Base-by-base conservation (phyloP, 2,329 filamentous ascomycete genomes). In the Pseudopithomyces maydicus region DNA sequence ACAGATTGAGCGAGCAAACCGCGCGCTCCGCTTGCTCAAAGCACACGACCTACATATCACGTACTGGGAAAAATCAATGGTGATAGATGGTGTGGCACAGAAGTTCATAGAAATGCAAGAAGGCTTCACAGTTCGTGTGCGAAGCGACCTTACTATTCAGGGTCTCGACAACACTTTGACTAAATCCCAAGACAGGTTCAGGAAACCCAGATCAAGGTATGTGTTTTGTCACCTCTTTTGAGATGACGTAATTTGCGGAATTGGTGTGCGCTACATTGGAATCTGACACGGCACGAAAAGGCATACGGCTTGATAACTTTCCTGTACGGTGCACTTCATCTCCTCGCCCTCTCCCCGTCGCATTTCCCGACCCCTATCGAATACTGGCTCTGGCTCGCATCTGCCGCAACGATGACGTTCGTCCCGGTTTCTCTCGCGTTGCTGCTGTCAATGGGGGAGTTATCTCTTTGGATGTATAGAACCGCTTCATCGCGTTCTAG, bases 281-380 rank as follows among this genome's bases (percentile, higher is more conserved):
- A 43, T 7, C 8, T 39, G 15, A 39, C 15, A 39, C n/a, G 7
- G 8, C 20, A 22, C 48, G n/a, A n/a, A n/a, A n/a, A 47, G 22
- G 32, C 43, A 17, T 55, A 52, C 26, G 5, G 35, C 5, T 7
- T 52, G 14, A 39, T 53, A 29, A 22, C 6, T 11, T 8, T 17
- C 1, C 22, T 43, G 2, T 73, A 74, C 46, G 71, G 70, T 20
- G 62, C 62, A 39, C 38, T 69, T 12, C 70, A 74, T 46, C 47
- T 70, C 19, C 26, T 51, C 0, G 69, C 61, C n/a, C 23, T 46
- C 15, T 46, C 19, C 15, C 41, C 26, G 12, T 7, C 14, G 11
- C 7, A 22, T 20, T 46, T 46, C 19, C 17, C 14, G 26, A 29
- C 20, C 48, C 22, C 11, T 10, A 6, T 43, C 4, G 41, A 43